These are phyloP conservation scores for Spathaspora gorwiae DNA, from an alignment of 805 yeast genomes.

Conservation along the genomic window DNA sequence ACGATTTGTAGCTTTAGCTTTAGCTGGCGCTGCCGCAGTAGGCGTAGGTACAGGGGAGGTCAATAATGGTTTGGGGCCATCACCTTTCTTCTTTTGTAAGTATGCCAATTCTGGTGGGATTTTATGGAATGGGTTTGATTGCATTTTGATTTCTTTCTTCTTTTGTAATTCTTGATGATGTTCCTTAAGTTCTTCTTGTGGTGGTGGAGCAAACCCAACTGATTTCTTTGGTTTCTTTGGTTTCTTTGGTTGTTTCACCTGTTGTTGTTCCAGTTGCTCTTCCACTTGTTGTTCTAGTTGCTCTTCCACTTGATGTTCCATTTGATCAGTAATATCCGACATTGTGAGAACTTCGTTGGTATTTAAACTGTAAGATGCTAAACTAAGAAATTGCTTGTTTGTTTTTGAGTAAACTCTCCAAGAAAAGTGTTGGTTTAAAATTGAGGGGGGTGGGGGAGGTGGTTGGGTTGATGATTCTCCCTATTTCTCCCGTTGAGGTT, in stretches of 20 bases:
- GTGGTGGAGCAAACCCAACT: slow-evolving; percentile 38
- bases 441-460: too few relatives aligned
- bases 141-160: slow-evolving; percentile 21
- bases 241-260: background rate
- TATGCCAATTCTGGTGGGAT: slow-evolving; percentile 41
- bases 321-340: background rate
- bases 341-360: background rate
- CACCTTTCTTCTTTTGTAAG: slow-evolving; percentile 20
- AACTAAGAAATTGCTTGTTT: too few relatives aligned
- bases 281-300: background rate
- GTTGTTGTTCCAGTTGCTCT: background rate
- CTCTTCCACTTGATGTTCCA: background rate
- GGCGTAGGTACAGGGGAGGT: background rate
- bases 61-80: slow-evolving; percentile 27
- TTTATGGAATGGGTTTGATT: slow-evolving; percentile 33
- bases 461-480: too few relatives aligned
- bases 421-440: too few relatives aligned
- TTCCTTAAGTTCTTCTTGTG: slow-evolving; percentile 30
- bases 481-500: too few relatives aligned
- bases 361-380: too few relatives aligned
- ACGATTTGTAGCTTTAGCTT: background rate
- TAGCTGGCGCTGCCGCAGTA: background rate
- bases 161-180: slow-evolving; percentile 28
- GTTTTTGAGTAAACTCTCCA: too few relatives aligned
- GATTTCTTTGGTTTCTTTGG: slow-evolving; percentile 15